Base-by-base conservation (phyloP, 305 asterid species). In the Fraxinus baroniana region DNA sequence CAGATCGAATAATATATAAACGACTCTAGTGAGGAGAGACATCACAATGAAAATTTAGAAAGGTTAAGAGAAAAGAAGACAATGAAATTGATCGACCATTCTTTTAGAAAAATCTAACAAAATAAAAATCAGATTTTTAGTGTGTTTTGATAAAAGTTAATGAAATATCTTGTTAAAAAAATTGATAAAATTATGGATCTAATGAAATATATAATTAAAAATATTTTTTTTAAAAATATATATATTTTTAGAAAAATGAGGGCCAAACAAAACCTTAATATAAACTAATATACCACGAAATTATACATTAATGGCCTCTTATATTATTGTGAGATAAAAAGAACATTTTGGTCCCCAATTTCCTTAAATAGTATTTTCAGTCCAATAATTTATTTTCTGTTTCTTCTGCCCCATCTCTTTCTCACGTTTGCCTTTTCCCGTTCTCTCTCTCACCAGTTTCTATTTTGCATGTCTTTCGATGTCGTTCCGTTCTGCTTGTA, bases 401-500 rank as follows among this genome's bases (percentile, higher is more conserved):
- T 68, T 36, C 71, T 22, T 30, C 26, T 68, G 74, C 82, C 41
- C 82, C 49, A 10, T 83, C 83, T 86, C 84, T 70, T 78, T 41
- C 79, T 15, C 85, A 36, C 70, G 35, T 2, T 83, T 68, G 41
- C 83, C 81, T 79, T 39, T 82, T 74, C 76, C 72, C 81, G 79
- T 76, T 20, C 72, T 24, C 66, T 62, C 18, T 78, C 77, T 46
- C 83, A 3, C 24, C 79, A 35, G 7, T 57, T 70, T 85, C 33
- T 7, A 55, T 80, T 77, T 89, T 88, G 89, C 85, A 91, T 91
- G 94, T 87, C 92, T 92, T 76, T 85, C 71, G 78, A 57, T 68
- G 90, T 57, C 87, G 82, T 72, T 83, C 80, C 82, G 84, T 86
- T 85, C 82, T 71, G 83, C 79, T 81, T 78, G 77, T 80, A 82